Base-by-base conservation (phyloP, 208 protist genomes). In the Angomonas ambiguus region DNA sequence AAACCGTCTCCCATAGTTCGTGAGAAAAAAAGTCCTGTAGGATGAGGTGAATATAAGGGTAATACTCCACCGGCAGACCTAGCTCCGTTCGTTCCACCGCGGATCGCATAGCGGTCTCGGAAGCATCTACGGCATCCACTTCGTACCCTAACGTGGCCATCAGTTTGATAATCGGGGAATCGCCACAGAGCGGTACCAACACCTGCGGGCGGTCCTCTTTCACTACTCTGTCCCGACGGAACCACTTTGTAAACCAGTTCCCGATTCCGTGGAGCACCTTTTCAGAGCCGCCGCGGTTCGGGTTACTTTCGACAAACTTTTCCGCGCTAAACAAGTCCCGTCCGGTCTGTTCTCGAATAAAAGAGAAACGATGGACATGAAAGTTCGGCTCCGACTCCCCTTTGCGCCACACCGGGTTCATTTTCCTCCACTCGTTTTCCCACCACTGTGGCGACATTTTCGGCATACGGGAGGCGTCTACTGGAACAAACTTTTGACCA, bases 351-450 rank as follows among this genome's bases (percentile, higher is more conserved):
- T 65, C 27, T 61, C 80, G 69, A 31, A 96, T 69, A 62, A 85
- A 96, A 49, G 61, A 61, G 68, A 88, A 92, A n/a, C 77, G 72
- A 10, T 65, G 69, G 16, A 77, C 73, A 58, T 84, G 90, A 67
- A 96, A 96, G 67, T 78, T 65, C 0, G 1, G 24, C 25, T 30
- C 62, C 22, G 81, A 77, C 77, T 96, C 87, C 1, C 87, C 87
- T 0, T 76, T 74, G 13, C 88, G 83, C 91, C 91, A 96, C 10
- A 77, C 55, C 13, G 85, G 71, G 59, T 89, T 92, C 69, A 81
- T 84, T 56, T 90, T 93, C 11, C 85, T 82, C 88, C 91, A 96
- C 76, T 93, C 86, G 42, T 93, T 94, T 76, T 94, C 91, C 88
- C 91, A 96, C 91, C 91, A 96, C 61, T 66, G 65, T 24, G 83